These are phyloP conservation scores for Crithidia mellificae DNA, from an alignment of 208 protist species.

Conservation along the genomic window DNA sequence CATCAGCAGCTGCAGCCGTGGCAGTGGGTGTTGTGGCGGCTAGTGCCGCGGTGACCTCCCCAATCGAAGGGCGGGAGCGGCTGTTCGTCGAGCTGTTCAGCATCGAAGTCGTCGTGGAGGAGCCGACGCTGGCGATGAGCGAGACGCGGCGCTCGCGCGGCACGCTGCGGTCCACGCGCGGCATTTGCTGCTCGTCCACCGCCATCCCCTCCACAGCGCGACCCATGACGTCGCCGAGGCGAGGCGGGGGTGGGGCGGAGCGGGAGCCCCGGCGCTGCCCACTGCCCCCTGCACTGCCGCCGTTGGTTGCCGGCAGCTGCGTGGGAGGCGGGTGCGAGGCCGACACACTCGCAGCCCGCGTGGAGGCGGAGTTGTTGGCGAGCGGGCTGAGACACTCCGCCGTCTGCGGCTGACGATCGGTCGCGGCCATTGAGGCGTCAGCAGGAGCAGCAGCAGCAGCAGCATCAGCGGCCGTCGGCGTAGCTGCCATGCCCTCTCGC, in stretches of 20 bases:
- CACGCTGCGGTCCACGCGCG: conserved; percentile 6
- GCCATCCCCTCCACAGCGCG: background rate
- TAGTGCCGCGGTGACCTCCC: background rate
- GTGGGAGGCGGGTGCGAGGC: background rate
- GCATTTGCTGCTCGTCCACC: conserved; percentile 6
- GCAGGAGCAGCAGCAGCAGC: too few species aligned
- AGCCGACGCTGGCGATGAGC: conserved; percentile 2
- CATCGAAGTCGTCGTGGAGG: background rate
- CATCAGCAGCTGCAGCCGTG: background rate
- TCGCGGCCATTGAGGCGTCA: background rate
- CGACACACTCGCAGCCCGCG: background rate
- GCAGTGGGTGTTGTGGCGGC: too few species aligned
- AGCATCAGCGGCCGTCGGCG: too few species aligned
- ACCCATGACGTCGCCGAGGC: background rate
- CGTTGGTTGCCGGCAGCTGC: too few species aligned
- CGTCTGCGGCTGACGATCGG: background rate
- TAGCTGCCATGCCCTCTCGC: background rate
- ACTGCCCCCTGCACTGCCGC: background rate
- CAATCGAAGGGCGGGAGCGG: background rate
- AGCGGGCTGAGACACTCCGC: background rate
- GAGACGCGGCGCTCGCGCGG: conserved; percentile 8
- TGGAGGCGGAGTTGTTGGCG: background rate
- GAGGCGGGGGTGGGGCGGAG: background rate
- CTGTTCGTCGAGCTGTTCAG: background rate
- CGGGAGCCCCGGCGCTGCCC: background rate